These are phyloP conservation scores for Trichoderma koningiopsis DNA, from an alignment of 2,329 filamentous ascomycete species.

Conservation along the genomic window DNA sequence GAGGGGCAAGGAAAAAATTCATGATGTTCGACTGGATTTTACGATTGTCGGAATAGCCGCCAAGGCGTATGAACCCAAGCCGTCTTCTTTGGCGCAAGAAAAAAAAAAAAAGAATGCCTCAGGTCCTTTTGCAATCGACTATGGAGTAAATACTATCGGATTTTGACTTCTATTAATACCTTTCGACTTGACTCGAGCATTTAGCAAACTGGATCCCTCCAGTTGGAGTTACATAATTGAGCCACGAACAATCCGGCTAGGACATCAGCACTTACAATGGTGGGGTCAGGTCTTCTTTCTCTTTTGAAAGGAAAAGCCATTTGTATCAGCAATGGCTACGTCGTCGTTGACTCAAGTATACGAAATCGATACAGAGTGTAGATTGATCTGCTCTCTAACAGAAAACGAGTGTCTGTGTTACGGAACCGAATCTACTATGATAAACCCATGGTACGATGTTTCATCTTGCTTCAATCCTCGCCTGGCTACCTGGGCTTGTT, in stretches of 20 bases:
- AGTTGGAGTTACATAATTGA: not conserved
- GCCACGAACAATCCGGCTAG: constrained; percentile 4
- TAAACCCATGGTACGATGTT: not conserved
- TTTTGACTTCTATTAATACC: constrained; percentile 1
- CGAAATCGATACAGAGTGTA: not conserved
- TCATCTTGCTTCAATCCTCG: not conserved
- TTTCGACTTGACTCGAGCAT: constrained; percentile 8
- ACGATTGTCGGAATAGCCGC: not conserved
- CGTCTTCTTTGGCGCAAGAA: not conserved
- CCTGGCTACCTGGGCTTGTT: not conserved
- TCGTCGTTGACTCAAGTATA: not conserved
- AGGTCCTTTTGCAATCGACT: not conserved
- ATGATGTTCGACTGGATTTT: not conserved
- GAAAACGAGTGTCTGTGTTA: not conserved
- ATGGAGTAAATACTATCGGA: not conserved
- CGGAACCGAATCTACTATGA: not conserved
- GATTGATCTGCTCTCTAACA: not conserved
- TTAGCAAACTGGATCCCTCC: constrained; percentile 11
- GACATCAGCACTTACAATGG: constrained; percentile 14
- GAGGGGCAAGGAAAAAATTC: not conserved
- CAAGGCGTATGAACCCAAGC: not conserved
- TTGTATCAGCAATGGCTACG: not conserved
- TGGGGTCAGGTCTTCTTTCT: not conserved
- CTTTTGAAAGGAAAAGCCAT: not conserved
- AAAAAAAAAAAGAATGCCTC: not conserved